A percentile compares a stretch with the other conserved stretches of the same genome.
These are phyloP conservation scores for Aspergillus texensis DNA, from an alignment of 2,329 filamentous ascomycete genomes.

Conservation along the genomic window DNA sequence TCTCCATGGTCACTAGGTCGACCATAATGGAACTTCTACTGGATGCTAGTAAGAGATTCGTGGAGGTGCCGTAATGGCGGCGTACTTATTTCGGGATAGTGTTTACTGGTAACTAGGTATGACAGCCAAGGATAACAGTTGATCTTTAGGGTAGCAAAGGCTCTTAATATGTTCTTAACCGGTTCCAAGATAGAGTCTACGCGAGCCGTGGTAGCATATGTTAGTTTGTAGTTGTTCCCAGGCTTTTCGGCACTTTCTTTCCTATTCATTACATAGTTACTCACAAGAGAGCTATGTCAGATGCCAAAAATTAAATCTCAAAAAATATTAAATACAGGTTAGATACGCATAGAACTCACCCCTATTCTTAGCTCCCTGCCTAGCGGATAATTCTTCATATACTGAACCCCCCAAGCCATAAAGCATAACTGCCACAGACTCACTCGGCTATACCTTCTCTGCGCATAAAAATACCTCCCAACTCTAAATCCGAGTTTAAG, in stretches of 20 bases:
- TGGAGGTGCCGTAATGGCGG: not conserved
- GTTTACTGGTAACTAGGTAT: not conserved
- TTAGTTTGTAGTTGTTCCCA: not conserved
- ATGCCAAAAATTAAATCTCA: too few relatives aligned
- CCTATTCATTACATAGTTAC: too few relatives aligned
- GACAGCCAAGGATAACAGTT: not conserved
- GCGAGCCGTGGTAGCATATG: not conserved
- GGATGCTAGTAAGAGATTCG: not conserved
- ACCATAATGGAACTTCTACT: not conserved
- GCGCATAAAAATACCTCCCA: too few relatives aligned
- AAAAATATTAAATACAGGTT: fast-evolving
- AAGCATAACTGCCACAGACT: too few relatives aligned
- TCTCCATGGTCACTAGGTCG: not conserved
- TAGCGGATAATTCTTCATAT: too few relatives aligned
- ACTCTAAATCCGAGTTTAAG: too few relatives aligned
- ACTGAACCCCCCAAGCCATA: too few relatives aligned
- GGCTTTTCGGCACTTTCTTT: too few relatives aligned
- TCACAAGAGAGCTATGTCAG: too few relatives aligned
- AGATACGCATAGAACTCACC: too few relatives aligned
- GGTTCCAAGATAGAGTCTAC: not conserved
- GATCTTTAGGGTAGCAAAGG: not conserved
- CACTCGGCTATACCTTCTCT: too few relatives aligned
- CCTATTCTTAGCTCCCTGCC: too few relatives aligned
- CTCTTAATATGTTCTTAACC: not conserved
- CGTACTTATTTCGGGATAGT: not conserved